phyloP scores from a whole-genome alignment of 306 rosid genomes.

The Echinosophora koreensis region DNA sequence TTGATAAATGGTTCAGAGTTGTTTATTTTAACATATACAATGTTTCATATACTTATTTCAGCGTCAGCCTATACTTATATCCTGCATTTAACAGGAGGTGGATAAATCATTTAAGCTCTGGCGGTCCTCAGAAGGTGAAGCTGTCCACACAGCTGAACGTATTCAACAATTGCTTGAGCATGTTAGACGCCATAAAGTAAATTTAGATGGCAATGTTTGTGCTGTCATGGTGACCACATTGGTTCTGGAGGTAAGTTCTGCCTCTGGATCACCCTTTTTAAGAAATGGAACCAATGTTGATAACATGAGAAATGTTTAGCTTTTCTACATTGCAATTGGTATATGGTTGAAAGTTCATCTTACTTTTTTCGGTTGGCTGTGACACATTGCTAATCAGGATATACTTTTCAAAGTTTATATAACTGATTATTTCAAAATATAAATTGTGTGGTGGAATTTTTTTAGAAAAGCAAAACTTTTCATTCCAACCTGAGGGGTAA shows the following conservation, averaged over 20 bases:
- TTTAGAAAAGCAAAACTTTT: slow-evolving; percentile 20
- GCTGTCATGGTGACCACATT: slow-evolving; percentile 83
- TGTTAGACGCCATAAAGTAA: slow-evolving; percentile 77
- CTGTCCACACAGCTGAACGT: slow-evolving; percentile 65
- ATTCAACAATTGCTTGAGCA: slow-evolving; percentile 82
- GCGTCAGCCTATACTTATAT: not conserved
- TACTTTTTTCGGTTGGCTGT: not conserved
- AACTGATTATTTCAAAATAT: slow-evolving; percentile 6
- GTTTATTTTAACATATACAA: not conserved
- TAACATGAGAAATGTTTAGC: slow-evolving; percentile 5
- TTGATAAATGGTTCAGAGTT: slow-evolving; percentile 21
- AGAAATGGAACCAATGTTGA: slow-evolving; percentile 31
- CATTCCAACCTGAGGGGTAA: not conserved
- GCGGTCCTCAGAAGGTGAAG: slow-evolving; percentile 52
- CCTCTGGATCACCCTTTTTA: slow-evolving; percentile 25
- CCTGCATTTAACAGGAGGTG: slow-evolving; percentile 62
- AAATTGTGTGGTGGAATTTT: not conserved
- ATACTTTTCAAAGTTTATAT: not conserved
- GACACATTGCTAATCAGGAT: slow-evolving; percentile 10
- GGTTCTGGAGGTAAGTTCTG: slow-evolving; percentile 78
- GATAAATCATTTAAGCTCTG: slow-evolving; percentile 67
- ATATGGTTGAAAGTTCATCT: slow-evolving; percentile 24
- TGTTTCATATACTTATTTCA: slow-evolving; percentile 7
- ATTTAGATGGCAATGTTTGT: slow-evolving; percentile 73
- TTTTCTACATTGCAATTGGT: slow-evolving; percentile 8